Evolutionary conservation across 2,329 filamentous ascomycete species (phyloP).

Genomic region (Pyrenophora seminiperda): DNA sequence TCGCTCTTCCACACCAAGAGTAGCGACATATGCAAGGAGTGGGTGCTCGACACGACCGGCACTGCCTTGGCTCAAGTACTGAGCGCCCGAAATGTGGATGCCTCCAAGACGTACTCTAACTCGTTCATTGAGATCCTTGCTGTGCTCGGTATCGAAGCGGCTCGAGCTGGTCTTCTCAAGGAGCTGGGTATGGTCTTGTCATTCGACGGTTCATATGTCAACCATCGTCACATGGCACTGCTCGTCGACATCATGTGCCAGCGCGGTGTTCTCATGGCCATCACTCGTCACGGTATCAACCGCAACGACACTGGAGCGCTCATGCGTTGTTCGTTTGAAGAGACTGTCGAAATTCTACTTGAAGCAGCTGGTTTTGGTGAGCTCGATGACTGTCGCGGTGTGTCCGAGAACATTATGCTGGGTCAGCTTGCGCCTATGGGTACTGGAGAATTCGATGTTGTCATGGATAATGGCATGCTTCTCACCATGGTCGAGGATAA

Average conservation of each 20-base stretch:
- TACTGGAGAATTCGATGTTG: conserved; percentile 92
- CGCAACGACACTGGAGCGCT: conserved; percentile 95
- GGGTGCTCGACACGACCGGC: conserved; percentile 94
- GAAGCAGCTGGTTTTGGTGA: conserved; percentile 95
- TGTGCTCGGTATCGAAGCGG: conserved; percentile 95
- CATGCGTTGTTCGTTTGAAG: conserved; percentile 99
- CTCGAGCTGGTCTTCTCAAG: conserved; percentile 80
- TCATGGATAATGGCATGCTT: conserved; percentile 92
- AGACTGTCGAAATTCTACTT: conserved; percentile 96
- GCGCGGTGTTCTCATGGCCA: conserved; percentile 89
- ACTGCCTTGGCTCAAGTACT: conserved; percentile 85
- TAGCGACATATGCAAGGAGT: conserved; percentile 80
- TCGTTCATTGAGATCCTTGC: conserved; percentile 93
- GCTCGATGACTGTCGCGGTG: conserved; percentile 95
- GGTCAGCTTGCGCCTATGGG: conserved; percentile 97
- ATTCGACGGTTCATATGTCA: conserved; percentile 99
- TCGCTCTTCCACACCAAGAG: conserved; percentile 74
- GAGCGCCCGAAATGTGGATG: conserved; percentile 84
- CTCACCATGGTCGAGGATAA: conserved; percentile 95
- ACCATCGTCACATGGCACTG: conserved; percentile 94
- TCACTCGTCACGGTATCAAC: conserved; percentile 98
- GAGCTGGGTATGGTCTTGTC: conserved; percentile 92
- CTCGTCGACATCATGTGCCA: conserved; percentile 98
- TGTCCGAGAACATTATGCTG: conserved; percentile 98
- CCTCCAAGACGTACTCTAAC: conserved; percentile 87